Conservation (phyloP, 768 basidiomycete genomes). For the Gloeopeniophorella convolvens region DNA sequence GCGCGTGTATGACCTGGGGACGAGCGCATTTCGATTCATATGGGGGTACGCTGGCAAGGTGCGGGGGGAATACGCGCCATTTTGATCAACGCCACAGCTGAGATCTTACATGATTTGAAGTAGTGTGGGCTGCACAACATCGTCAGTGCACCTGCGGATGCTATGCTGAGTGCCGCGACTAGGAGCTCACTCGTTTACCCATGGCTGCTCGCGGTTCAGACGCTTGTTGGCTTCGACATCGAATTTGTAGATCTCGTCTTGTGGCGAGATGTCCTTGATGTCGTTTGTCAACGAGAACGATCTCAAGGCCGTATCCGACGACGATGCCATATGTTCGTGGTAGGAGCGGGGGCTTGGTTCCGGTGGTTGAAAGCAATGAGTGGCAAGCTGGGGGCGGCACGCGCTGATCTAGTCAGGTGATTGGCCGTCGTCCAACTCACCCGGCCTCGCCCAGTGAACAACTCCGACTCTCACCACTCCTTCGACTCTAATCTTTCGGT, state of each 20-base stretch:
- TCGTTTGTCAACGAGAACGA: slow-evolving; percentile 70
- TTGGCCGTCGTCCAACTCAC: too few species aligned
- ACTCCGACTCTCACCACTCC: too few species aligned
- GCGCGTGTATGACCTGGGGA: slow-evolving; percentile 90
- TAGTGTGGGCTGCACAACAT: slow-evolving; percentile 53
- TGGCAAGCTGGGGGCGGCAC: too few species aligned
- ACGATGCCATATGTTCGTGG: slow-evolving; percentile 26
- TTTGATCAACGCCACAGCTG: slow-evolving; percentile 91
- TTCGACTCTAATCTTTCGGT: too few species aligned
- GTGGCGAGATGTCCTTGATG: slow-evolving; percentile 58
- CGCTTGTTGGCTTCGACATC: slow-evolving; percentile 61
- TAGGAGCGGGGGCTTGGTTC: too few species aligned
- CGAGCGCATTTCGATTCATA: not conserved
- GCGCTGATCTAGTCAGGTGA: too few species aligned
- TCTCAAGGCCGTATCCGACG: slow-evolving; percentile 57
- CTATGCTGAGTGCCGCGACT: not conserved
- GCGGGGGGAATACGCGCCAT: slow-evolving; percentile 50
- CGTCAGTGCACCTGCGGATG: slow-evolving; percentile 4
- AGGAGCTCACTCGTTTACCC: slow-evolving; percentile 74
- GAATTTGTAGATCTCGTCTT: slow-evolving; percentile 76
- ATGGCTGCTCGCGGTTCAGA: slow-evolving; percentile 67
- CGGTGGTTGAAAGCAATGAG: too few species aligned
- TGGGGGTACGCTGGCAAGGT: not conserved
- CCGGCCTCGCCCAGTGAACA: too few species aligned
- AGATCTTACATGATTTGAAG: slow-evolving; percentile 91